Base-by-base conservation (phyloP, 2,329 filamentous ascomycete genomes). In the Ambrosiella cleistominuta region DNA sequence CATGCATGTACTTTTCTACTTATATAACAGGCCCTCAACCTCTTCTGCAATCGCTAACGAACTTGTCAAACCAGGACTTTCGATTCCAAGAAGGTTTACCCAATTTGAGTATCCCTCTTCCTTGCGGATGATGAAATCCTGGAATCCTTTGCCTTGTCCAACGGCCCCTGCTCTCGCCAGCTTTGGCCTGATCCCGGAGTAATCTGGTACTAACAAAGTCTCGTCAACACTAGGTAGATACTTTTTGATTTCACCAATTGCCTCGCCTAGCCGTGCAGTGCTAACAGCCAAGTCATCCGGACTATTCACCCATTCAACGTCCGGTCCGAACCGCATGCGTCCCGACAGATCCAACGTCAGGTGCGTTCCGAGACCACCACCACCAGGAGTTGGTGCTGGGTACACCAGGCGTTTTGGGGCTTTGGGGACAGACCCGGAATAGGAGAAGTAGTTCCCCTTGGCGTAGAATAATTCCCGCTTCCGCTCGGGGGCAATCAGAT, bases 401-500 rank as follows among this genome's bases (percentile, higher is more conserved):
- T 97, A 98, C 55, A 98, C 75, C 19, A 98, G 79, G 0, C 85
- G 87, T 1, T 71, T 74, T 11, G 52, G 52, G 9, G 90, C 81
- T 37, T 65, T 67, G 0, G 88, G 90, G 0, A 66, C 66, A 0
- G 82, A 79, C 1, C 80, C 73, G 0, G 77, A 70, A 72, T 96
- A 97, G 37, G 84, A 86, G 72, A 94, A 97, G 73, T 98, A 98
- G 61, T 88, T 91, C 0, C 93, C 93, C 72, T 98, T 98, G 60
- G 91, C 91, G 70, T 85, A 97, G 73, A 80, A 86, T 4, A 88
- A 78, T 27, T 70, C 77, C 44, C 73, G 72, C 55, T 81, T 81
- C 4, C 77, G 70, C 0, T 72, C 68, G 0, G 71, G 64, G 0
- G 88, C 75, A 42, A 97, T 79, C 78, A 90, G 83, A 71, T 97